phyloP scores from a whole-genome alignment of 345 rosid genomes.

The Gossypium longicalyx region DNA sequence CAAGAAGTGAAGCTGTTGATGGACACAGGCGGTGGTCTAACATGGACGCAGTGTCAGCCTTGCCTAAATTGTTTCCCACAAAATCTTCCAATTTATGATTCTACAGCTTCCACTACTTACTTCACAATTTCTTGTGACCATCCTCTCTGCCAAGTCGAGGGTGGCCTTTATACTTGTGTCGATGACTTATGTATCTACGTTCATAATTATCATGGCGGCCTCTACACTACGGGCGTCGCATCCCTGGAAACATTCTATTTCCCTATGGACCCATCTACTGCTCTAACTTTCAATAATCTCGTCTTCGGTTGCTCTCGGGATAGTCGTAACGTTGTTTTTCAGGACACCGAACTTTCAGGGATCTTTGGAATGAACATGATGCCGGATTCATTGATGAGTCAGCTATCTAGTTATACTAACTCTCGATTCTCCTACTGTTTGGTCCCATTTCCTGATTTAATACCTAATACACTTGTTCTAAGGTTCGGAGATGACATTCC shows the following conservation, averaged over 20 bases:
- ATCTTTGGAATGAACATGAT: constrained; percentile 14
- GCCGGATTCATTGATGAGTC: constrained; percentile 13
- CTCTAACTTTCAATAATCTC: neutral
- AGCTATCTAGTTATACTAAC: neutral
- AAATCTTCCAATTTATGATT: neutral
- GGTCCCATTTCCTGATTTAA: neutral
- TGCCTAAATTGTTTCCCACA: neutral
- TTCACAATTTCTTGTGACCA: neutral
- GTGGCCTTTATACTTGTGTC: neutral
- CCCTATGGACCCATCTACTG: too few relatives aligned
- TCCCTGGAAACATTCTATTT: constrained; percentile 20
- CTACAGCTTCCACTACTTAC: neutral
- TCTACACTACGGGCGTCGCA: neutral
- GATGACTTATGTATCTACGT: neutral
- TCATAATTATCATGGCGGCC: neutral
- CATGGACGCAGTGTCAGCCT: constrained; percentile 6
- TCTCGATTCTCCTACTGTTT: constrained; percentile 21
- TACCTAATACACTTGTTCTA: neutral
- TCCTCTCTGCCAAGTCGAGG: neutral
- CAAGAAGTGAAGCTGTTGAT: neutral
- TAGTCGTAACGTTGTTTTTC: neutral
- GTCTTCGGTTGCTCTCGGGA: constrained; percentile 29
- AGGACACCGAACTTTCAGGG: constrained; percentile 6
- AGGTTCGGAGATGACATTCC: constrained; percentile 22
- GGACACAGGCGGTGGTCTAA: constrained; percentile 1